Conservation (phyloP, 768 basidiomycete species). For the Cytidiella melzeri region DNA sequence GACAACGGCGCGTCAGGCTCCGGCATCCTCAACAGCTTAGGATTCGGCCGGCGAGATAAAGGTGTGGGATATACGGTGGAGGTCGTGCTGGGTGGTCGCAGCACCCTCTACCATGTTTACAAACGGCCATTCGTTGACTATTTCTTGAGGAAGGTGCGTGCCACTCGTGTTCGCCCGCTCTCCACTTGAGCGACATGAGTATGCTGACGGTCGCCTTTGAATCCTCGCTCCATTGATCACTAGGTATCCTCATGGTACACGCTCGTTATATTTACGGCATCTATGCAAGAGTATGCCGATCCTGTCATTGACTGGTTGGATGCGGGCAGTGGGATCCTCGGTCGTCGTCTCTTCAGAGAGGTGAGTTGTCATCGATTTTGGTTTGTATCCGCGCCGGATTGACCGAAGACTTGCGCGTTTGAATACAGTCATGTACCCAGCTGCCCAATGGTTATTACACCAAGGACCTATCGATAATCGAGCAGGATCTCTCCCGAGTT, state of each 20-base stretch:
- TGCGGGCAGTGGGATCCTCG: slow-evolving; percentile 85
- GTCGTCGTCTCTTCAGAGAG: slow-evolving; percentile 87
- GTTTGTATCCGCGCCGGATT: not conserved
- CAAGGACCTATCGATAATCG: slow-evolving; percentile 86
- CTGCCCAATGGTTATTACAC: slow-evolving; percentile 91
- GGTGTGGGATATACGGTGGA: slow-evolving; percentile 85
- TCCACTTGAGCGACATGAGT: not conserved
- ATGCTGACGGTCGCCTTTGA: not conserved
- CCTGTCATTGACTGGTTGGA: slow-evolving; percentile 99
- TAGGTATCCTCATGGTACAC: slow-evolving; percentile 99
- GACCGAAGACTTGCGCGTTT: not conserved
- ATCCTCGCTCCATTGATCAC: not conserved
- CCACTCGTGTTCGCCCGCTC: not conserved
- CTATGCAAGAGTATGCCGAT: slow-evolving; percentile 99
- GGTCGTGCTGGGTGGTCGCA: slow-evolving; percentile 82
- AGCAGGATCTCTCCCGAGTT: slow-evolving; percentile 85
- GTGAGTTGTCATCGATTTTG: slow-evolving; percentile 39
- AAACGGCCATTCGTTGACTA: slow-evolving; percentile 98
- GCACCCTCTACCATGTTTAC: slow-evolving; percentile 95
- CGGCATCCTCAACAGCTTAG: slow-evolving; percentile 43
- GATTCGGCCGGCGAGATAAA: slow-evolving; percentile 50
- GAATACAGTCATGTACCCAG: slow-evolving; percentile 83
- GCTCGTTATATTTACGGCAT: slow-evolving; percentile 96
- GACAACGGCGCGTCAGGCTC: slow-evolving; percentile 41
- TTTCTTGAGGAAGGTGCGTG: slow-evolving; percentile 76